Evolutionary conservation across 1,139 yeast species (phyloP).

Genomic region (Blastobotrys raffinosifermentans): DNA sequence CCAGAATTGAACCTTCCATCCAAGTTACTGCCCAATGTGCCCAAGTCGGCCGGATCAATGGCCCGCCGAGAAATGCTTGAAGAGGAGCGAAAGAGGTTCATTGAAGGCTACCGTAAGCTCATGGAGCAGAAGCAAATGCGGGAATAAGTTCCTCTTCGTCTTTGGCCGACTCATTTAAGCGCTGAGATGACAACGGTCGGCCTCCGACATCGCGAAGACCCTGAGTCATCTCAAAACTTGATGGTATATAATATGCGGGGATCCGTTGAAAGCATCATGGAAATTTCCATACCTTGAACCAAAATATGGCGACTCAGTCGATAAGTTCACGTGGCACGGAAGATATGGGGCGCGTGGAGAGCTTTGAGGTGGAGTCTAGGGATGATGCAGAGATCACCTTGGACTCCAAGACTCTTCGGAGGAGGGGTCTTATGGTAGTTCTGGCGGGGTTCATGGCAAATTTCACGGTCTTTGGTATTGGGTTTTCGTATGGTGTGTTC

Average conservation of each 20-base stretch:
- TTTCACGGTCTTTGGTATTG: slow-evolving; percentile 20
- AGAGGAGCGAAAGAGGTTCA: slow-evolving; percentile 34
- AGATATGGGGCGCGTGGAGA: too few species aligned
- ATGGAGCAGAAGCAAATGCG: slow-evolving; percentile 28
- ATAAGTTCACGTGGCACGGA: too few species aligned
- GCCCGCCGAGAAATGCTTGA: slow-evolving; percentile 36
- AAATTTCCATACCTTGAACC: too few species aligned
- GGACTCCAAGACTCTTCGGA: background rate
- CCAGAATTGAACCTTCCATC: slow-evolving; percentile 34
- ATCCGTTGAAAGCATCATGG: too few species aligned
- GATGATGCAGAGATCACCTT: slow-evolving; percentile 3
- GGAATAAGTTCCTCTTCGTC: too few species aligned
- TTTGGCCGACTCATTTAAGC: too few species aligned
- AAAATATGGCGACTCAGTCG: too few species aligned
- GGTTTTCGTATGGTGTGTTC: slow-evolving; percentile 23
- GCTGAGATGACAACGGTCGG: too few species aligned
- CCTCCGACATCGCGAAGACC: too few species aligned
- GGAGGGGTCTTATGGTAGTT: background rate
- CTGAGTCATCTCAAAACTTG: too few species aligned
- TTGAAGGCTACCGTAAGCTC: slow-evolving; percentile 30
- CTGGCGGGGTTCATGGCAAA: slow-evolving; percentile 7
- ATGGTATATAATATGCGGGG: too few species aligned
- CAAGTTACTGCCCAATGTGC: slow-evolving; percentile 31
- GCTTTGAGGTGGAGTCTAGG: slow-evolving; percentile 6
- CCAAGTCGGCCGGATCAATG: slow-evolving; percentile 37